Evolutionary conservation across 176 grass and related monocot species (phyloP).

Genomic region (Carex myosuroides): DNA sequence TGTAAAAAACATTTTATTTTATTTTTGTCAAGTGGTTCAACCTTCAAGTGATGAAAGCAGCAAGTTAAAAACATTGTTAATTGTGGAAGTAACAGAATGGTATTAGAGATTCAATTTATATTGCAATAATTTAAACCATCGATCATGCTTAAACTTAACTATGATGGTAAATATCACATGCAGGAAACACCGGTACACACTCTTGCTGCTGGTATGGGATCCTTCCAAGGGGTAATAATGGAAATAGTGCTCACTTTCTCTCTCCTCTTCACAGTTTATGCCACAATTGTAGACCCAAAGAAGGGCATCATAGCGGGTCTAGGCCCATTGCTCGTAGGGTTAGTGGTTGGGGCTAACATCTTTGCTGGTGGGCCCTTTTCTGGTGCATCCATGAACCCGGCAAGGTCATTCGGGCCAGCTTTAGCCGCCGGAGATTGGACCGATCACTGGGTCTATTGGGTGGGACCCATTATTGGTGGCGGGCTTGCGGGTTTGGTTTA

Average conservation of each 20-base stretch:
- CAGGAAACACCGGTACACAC: constrained; percentile 67
- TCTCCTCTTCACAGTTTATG: constrained; percentile 72
- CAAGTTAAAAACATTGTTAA: not conserved
- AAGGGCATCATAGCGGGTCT: constrained; percentile 19
- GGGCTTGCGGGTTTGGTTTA: constrained; percentile 41
- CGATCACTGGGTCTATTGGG: constrained; percentile 87
- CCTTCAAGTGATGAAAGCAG: not conserved
- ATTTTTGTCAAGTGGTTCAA: not conserved
- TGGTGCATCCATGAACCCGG: constrained; percentile 87
- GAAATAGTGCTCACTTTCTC: constrained; percentile 85
- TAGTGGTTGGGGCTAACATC: constrained; percentile 72
- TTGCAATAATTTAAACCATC: not conserved
- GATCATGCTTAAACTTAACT: not conserved
- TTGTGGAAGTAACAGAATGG: not conserved
- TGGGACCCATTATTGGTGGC: constrained; percentile 59
- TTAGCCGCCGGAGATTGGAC: constrained; percentile 43
- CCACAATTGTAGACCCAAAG: constrained; percentile 54
- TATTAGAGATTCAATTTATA: not conserved
- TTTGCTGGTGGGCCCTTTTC: constrained; percentile 63
- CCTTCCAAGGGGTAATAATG: constrained; percentile 48
- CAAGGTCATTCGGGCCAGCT: constrained; percentile 68
- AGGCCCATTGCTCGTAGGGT: constrained; percentile 47
- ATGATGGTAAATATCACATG: not conserved
- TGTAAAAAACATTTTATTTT: not conserved
- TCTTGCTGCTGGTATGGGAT: constrained; percentile 33